These are phyloP conservation scores for Mycena sanguinolenta DNA, from an alignment of 768 basidiomycete genomes.

Conservation along the genomic window DNA sequence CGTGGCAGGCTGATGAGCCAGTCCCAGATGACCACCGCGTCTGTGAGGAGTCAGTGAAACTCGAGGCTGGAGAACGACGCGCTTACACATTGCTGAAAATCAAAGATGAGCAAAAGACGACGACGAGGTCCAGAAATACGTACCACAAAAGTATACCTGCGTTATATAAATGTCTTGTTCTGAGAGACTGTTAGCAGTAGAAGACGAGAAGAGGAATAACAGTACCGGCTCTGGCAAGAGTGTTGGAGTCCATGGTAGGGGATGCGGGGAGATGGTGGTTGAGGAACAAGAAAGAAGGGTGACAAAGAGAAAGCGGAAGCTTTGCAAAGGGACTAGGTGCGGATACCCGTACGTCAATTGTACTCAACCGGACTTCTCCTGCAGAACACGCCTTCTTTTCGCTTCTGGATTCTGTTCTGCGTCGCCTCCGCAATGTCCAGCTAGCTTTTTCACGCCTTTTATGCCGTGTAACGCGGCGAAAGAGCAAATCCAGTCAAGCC, in stretches of 20 bases:
- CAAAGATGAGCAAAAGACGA: slow-evolving; percentile 47
- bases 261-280: slow-evolving; percentile 34
- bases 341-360: slow-evolving; percentile 30
- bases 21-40: slow-evolving; percentile 88
- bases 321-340: slow-evolving; percentile 9
- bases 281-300: slow-evolving; percentile 40
- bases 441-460: slow-evolving; percentile 20
- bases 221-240: slow-evolving; percentile 37
- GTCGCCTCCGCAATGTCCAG: slow-evolving; percentile 35
- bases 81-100: slow-evolving; percentile 78
- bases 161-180: slow-evolving; percentile 75
- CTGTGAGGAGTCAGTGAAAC: slow-evolving; percentile 50
- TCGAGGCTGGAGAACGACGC: slow-evolving; percentile 17
- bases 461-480: slow-evolving; percentile 27
- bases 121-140: slow-evolving; percentile 52
- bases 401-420: slow-evolving; percentile 27
- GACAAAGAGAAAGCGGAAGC: slow-evolving; percentile 25
- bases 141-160: slow-evolving; percentile 90
- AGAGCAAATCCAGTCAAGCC: slow-evolving; percentile 3
- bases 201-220: slow-evolving; percentile 25
- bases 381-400: slow-evolving; percentile 26
- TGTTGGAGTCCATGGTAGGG: slow-evolving; percentile 44
- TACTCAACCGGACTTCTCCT: slow-evolving; percentile 9
- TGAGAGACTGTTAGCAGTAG: slow-evolving; percentile 65
- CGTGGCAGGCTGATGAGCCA: slow-evolving; percentile 84